Percentiles rank a stretch among this genome's conserved stretches.
phyloP scores from a whole-genome alignment of 371 early-diverging fungal species.

The Mortierella sp. region DNA sequence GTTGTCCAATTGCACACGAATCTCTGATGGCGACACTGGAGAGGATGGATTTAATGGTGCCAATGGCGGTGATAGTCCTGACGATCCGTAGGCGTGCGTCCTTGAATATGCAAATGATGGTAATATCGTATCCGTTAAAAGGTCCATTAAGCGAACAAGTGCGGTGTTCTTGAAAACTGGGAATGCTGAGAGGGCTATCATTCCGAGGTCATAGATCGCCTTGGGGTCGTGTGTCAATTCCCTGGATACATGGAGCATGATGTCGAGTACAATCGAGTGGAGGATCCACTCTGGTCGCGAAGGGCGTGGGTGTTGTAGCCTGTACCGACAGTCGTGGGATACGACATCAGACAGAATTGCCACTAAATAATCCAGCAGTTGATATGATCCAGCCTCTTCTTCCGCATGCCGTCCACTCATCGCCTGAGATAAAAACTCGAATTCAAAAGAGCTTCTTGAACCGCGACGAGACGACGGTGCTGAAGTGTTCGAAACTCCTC shows the following conservation, averaged over 20 bases:
- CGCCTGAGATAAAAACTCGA: slow-evolving; percentile 22
- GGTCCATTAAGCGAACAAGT: slow-evolving; percentile 35
- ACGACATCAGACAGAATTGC: slow-evolving; percentile 61
- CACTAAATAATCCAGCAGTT: slow-evolving; percentile 50
- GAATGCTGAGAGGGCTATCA: slow-evolving; percentile 43
- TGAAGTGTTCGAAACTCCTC: slow-evolving; percentile 27
- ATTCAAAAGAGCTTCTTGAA: slow-evolving; percentile 32
- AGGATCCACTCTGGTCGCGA: slow-evolving; percentile 65
- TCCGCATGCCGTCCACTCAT: slow-evolving; percentile 20
- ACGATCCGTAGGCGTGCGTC: slow-evolving; percentile 6
- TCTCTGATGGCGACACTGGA: slow-evolving; percentile 40
- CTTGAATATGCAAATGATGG: slow-evolving; percentile 45
- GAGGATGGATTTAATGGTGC: slow-evolving; percentile 4
- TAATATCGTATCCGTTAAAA: slow-evolving; percentile 36
- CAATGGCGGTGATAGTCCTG: slow-evolving; percentile 8
- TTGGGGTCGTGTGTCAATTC: slow-evolving; percentile 39
- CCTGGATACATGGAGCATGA: slow-evolving; percentile 36
- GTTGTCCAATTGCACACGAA: slow-evolving; percentile 48
- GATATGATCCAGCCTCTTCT: slow-evolving; percentile 36
- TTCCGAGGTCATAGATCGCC: slow-evolving; percentile 46
- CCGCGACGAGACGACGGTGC: slow-evolving; percentile 22
- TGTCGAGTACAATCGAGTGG: slow-evolving; percentile 64
- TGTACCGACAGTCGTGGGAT: slow-evolving; percentile 67
- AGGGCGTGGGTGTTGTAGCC: slow-evolving; percentile 61
- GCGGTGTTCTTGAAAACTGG: slow-evolving; percentile 39